Evolutionary conservation across 2,329 filamentous ascomycete genomes (phyloP).

Genomic region (Venturia nashicola): DNA sequence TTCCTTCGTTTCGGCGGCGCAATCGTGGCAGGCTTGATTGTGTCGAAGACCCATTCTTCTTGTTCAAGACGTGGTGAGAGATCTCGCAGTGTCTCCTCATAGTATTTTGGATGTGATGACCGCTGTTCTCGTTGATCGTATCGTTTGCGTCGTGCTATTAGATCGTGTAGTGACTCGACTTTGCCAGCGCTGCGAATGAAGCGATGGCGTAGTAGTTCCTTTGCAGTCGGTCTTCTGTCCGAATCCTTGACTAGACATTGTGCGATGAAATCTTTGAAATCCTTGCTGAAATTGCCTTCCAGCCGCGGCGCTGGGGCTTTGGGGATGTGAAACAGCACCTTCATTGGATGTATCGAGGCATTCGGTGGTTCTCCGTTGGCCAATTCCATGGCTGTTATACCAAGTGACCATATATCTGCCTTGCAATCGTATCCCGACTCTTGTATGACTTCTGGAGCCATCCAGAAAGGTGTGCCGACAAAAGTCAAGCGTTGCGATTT

Average conservation of each 20-base stretch:
- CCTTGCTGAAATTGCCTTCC: conserved; percentile 72
- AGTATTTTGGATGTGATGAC: conserved; percentile 64
- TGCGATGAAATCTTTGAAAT: conserved; percentile 89
- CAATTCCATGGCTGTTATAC: conserved; percentile 85
- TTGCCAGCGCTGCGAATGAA: conserved; percentile 84
- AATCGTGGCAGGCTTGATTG: conserved; percentile 49
- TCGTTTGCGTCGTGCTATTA: conserved; percentile 71
- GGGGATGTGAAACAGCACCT: conserved; percentile 89
- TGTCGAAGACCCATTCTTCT: conserved; percentile 94
- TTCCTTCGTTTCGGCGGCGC: conserved; percentile 30
- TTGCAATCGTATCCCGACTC: conserved; percentile 97
- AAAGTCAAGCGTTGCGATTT: conserved; percentile 97
- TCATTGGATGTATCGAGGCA: conserved; percentile 96
- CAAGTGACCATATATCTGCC: conserved; percentile 93
- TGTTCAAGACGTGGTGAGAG: conserved; percentile 41
- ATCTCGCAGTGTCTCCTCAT: conserved; percentile 73
- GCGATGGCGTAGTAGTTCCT: conserved; percentile 73
- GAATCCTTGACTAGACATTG: conserved; percentile 89
- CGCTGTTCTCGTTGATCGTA: conserved; percentile 63
- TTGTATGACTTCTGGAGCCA: conserved; percentile 98
- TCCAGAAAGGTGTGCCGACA: conserved; percentile 97
- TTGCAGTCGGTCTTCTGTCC: conserved; percentile 70
- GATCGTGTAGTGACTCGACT: conserved; percentile 73
- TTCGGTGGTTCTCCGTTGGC: conserved; percentile 90
- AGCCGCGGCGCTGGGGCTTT: conserved; percentile 83